These are phyloP conservation scores for Neofusicoccum laricinum DNA, from an alignment of 2,329 filamentous ascomycete genomes.

Conservation along the genomic window DNA sequence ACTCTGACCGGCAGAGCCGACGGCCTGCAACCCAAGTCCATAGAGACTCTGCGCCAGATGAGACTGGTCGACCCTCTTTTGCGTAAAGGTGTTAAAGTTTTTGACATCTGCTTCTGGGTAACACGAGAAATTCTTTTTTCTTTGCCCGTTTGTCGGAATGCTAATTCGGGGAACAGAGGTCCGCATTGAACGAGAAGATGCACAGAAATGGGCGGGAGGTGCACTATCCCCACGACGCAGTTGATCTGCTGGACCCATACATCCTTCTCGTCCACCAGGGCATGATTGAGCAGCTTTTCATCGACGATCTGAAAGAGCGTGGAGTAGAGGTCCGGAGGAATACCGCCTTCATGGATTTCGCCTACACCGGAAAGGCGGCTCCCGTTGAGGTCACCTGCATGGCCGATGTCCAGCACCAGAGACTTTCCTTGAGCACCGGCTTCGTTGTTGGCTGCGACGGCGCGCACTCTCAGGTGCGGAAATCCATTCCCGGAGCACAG, in stretches of 20 bases:
- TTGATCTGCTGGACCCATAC: slow-evolving; percentile 53
- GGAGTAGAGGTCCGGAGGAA: slow-evolving; percentile 63
- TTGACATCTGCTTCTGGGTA: slow-evolving; percentile 74
- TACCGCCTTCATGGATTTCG: slow-evolving; percentile 57
- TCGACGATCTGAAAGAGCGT: slow-evolving; percentile 65
- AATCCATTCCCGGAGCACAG: slow-evolving; percentile 48
- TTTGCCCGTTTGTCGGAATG: neutral
- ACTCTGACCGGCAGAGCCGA: slow-evolving; percentile 69
- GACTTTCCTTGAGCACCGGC: slow-evolving; percentile 51
- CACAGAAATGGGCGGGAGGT: slow-evolving; percentile 62
- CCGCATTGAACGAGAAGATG: slow-evolving; percentile 41
- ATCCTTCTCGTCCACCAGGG: slow-evolving; percentile 65
- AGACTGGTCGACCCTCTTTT: slow-evolving; percentile 67
- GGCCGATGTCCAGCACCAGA: slow-evolving; percentile 35
- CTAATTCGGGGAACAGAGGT: slow-evolving; percentile 26
- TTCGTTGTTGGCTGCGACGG: slow-evolving; percentile 73
- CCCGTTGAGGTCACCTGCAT: slow-evolving; percentile 44
- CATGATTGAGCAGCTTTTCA: slow-evolving; percentile 69
- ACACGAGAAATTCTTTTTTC: neutral
- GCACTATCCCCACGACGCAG: slow-evolving; percentile 57
- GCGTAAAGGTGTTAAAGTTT: slow-evolving; percentile 65
- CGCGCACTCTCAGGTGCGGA: slow-evolving; percentile 67
- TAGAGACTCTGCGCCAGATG: slow-evolving; percentile 73
- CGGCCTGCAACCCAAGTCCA: slow-evolving; percentile 73
- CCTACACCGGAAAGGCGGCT: slow-evolving; percentile 36